Percentiles rank a stretch among this genome's conserved stretches.
Evolutionary conservation across 805 yeast genomes (phyloP).

Genomic region (Metschnikowia continentalis): DNA sequence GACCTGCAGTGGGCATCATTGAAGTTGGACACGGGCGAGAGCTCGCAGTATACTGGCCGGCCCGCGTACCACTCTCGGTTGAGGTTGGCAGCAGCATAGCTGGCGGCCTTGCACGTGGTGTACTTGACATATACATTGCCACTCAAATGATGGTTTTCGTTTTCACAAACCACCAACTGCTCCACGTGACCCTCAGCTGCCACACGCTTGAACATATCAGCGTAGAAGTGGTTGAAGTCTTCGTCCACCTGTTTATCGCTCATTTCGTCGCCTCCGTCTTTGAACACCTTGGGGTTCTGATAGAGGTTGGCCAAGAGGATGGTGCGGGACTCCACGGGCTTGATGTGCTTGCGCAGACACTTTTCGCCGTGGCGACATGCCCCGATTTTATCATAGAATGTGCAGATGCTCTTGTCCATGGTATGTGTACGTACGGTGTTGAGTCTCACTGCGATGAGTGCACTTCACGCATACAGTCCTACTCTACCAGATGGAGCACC

Average conservation of each 20-base stretch:
- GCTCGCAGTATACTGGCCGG: constrained; percentile 73
- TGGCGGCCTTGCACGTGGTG: constrained; percentile 52
- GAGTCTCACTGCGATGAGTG: background rate
- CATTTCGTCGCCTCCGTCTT: constrained; percentile 26
- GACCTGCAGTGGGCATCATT: constrained; percentile 73
- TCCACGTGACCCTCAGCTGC: constrained; percentile 48
- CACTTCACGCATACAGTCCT: background rate
- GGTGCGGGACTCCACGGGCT: constrained; percentile 63
- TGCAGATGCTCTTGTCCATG: constrained; percentile 29
- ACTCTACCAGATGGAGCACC: no score
- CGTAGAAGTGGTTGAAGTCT: constrained; percentile 58
- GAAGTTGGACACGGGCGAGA: constrained; percentile 69
- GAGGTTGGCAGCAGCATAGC: constrained; percentile 53
- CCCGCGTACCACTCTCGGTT: constrained; percentile 80
- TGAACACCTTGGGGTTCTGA: constrained; percentile 51
- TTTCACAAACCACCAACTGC: constrained; percentile 73
- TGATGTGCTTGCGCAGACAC: constrained; percentile 70
- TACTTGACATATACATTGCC: constrained; percentile 83
- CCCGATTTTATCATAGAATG: constrained; percentile 78
- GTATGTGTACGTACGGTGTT: background rate
- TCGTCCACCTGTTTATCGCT: constrained; percentile 38
- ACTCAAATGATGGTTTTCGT: constrained; percentile 72
- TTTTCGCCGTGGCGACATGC: constrained; percentile 92
- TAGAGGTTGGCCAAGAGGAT: constrained; percentile 62
- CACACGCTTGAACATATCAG: constrained; percentile 67